Percentiles rank a stretch among this genome's conserved stretches.
Conservation (phyloP, 345 rosid species). For the Erucastrum elatum region DNA sequence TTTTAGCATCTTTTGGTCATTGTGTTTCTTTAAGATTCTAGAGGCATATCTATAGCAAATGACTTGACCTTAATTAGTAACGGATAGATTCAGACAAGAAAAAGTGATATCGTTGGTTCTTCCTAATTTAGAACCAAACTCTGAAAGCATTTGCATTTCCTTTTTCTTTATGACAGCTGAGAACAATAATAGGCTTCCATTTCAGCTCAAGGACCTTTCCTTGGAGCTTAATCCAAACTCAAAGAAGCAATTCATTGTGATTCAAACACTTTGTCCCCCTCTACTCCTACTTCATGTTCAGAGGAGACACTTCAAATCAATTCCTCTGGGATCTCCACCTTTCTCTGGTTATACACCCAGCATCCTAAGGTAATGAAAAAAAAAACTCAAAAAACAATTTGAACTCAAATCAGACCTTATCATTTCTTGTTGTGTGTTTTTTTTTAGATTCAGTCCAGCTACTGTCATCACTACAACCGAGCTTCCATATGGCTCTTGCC, state of each 20-base stretch:
- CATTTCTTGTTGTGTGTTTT: too few relatives aligned
- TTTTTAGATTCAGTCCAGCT: slow-evolving; percentile 74
- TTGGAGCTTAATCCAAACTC: slow-evolving; percentile 58
- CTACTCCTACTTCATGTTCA: slow-evolving; percentile 64
- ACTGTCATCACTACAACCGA: slow-evolving; percentile 66
- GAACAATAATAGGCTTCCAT: slow-evolving; percentile 52
- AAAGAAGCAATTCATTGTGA: slow-evolving; percentile 52
- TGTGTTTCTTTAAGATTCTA: too few relatives aligned
- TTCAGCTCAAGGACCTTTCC: slow-evolving; percentile 58
- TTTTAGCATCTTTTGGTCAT: too few relatives aligned
- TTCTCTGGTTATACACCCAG: slow-evolving; percentile 85
- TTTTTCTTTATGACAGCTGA: slow-evolving; percentile 41
- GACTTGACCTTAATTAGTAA: too few relatives aligned
- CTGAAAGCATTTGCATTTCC: too few relatives aligned
- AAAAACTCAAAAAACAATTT: too few relatives aligned
- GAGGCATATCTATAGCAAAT: too few relatives aligned
- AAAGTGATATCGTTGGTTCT: too few relatives aligned
- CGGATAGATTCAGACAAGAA: too few relatives aligned
- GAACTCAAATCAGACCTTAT: too few relatives aligned
- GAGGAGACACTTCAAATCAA: slow-evolving; percentile 42
- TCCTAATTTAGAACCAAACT: too few relatives aligned
- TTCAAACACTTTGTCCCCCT: slow-evolving; percentile 42
- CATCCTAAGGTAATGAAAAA: slow-evolving; percentile 61
- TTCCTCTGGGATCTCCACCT: slow-evolving; percentile 74
- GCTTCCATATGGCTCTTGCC: slow-evolving; percentile 87